Base-by-base conservation (phyloP, 345 rosid genomes). In the Firmiana major region DNA sequence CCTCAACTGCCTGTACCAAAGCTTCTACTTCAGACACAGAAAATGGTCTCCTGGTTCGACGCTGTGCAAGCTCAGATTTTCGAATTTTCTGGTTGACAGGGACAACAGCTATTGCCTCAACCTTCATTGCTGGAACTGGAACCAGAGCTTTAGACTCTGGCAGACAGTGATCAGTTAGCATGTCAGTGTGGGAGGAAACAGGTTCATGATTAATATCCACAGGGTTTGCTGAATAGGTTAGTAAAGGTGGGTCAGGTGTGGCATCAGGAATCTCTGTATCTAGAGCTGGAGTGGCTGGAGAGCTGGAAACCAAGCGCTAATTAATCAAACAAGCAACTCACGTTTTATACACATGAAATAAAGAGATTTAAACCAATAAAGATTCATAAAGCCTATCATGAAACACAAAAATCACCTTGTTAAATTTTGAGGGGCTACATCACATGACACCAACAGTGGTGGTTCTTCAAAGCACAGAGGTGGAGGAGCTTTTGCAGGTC, bases 11-110 rank as follows among this genome's bases (percentile, higher is more conserved):
- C 1, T 83, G 87, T 64, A 97, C 97, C 62, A 97, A 80, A 74
- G 98, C 95, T 88, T 94, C 98, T 74, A 97, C 99, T 89, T 97
- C 99, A 31, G 87, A 55, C 36, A 97, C 99, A 78, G 97, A 92
- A 86, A 97, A 97, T 34, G 99, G 99, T 81, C 99, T 91, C 89
- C 99, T 84, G 65, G 92, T 90, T 82, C 99, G 88, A 68, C 99
- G 98, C 82, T 91, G 97, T 73, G 88, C 90, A 82, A 87, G 77
- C 73, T 93, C 99, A 74, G 94, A 75, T 59, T 91, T 94, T 78
- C 82, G 91, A 69, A 74, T 69, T 87, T 94, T 92, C 73, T 79
- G 90, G 86, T 83, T 92, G 64, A 85, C 49, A 2, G 97, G 97
- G 81, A 92, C 87, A 79, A 90, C 79, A 75, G 90, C 89, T 69